Evolutionary conservation across 192 early-diverging fungal species (phyloP).

Genomic region (Linderina pennispora): DNA sequence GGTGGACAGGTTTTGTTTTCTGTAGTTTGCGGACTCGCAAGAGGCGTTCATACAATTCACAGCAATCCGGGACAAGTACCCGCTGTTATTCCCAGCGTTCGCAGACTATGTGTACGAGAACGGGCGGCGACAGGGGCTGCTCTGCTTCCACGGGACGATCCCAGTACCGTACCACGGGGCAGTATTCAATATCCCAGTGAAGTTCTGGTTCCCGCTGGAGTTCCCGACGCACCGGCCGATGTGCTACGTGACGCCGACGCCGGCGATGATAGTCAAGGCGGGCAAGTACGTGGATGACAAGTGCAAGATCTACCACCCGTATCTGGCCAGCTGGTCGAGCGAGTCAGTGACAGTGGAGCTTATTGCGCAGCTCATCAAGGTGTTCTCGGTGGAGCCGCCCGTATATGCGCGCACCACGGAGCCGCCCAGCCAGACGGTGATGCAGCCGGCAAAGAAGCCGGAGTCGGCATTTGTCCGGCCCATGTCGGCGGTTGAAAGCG

Average conservation of each 20-base stretch:
- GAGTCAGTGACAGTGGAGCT: slow-evolving; percentile 22
- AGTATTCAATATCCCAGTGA: slow-evolving; percentile 90
- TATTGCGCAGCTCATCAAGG: slow-evolving; percentile 23
- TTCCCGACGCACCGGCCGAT: slow-evolving; percentile 80
- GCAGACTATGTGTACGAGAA: slow-evolving; percentile 38
- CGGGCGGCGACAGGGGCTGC: slow-evolving; percentile 50
- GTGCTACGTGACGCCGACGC: slow-evolving; percentile 82
- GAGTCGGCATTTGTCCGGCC: slow-evolving; percentile 21
- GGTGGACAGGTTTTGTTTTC: too few species aligned
- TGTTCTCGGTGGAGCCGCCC: slow-evolving; percentile 44
- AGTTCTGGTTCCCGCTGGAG: slow-evolving; percentile 76
- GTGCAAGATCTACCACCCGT: slow-evolving; percentile 80
- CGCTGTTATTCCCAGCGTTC: too few species aligned
- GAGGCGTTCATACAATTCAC: slow-evolving; percentile 21
- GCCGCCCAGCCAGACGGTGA: neutral
- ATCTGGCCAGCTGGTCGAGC: slow-evolving; percentile 65
- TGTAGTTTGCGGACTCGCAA: slow-evolving; percentile 33
- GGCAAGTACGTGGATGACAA: slow-evolving; percentile 78
- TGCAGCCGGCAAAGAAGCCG: slow-evolving; percentile 1
- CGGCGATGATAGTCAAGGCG: slow-evolving; percentile 76
- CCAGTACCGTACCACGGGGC: slow-evolving; percentile 75
- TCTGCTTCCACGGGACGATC: slow-evolving; percentile 83
- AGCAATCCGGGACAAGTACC: slow-evolving; percentile 26
- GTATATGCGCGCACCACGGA: slow-evolving; percentile 15
- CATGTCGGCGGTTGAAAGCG: slow-evolving; percentile 8